These are phyloP conservation scores for Bocquillonia castaneifolia DNA, from an alignment of 441 rosid species.

Conservation along the genomic window DNA sequence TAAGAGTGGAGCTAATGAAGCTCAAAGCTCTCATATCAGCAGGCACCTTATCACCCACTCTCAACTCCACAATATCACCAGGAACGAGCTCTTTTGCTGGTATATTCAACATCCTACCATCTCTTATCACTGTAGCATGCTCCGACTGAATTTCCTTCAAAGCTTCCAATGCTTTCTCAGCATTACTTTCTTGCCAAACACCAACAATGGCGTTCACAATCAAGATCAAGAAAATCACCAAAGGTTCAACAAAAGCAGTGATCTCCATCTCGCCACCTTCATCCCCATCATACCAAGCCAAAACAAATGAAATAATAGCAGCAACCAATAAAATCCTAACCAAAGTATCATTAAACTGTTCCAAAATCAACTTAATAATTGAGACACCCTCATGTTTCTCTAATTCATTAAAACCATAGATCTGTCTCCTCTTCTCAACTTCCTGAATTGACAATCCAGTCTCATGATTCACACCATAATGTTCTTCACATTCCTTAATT, in stretches of 20 bases:
- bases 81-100: constrained; percentile 84
- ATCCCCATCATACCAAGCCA: constrained; percentile 79
- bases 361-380: constrained; percentile 51
- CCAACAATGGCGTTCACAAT: constrained; percentile 85
- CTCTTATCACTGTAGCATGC: constrained; percentile 62
- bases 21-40: constrained; percentile 78
- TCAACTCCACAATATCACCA: constrained; percentile 77
- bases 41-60: constrained; percentile 89
- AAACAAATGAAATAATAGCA: constrained; percentile 63
- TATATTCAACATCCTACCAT: constrained; percentile 44
- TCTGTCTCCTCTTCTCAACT: constrained; percentile 47
- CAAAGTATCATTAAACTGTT: constrained; percentile 77
- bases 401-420: constrained; percentile 66
- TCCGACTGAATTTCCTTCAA: constrained; percentile 87
- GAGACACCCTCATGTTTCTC: constrained; percentile 77
- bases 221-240: constrained; percentile 78
- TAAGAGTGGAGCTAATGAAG: constrained; percentile 70
- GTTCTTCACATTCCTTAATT: constrained; percentile 50
- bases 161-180: constrained; percentile 85
- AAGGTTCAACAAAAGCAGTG: constrained; percentile 86
- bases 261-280: constrained; percentile 91
- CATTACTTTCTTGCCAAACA: constrained; percentile 85
- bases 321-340: constrained; percentile 81
- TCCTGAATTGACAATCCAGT: constrained; percentile 49
- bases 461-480: constrained; percentile 35